phyloP scores from a whole-genome alignment of 164 flowering plant species.

The Platanus orientalis region DNA sequence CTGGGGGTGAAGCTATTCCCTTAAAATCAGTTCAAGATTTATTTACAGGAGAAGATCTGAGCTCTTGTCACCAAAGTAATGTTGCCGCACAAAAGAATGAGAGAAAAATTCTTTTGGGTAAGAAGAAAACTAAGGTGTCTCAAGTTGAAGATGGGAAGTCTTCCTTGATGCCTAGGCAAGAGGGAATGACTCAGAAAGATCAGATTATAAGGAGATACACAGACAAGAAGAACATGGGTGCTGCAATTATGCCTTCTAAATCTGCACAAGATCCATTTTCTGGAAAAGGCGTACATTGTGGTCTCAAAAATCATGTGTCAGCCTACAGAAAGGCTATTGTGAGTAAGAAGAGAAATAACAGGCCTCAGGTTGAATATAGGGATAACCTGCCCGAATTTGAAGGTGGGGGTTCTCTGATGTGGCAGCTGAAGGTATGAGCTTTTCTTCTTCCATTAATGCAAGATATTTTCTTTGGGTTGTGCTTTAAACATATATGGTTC shows the following conservation, averaged over 20 bases:
- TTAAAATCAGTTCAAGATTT: constrained; percentile 12
- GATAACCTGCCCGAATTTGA: background rate
- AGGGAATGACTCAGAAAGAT: constrained; percentile 14
- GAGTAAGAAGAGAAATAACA: background rate
- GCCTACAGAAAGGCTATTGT: background rate
- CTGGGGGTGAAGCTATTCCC: constrained; percentile 6
- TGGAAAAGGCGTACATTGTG: constrained; percentile 20
- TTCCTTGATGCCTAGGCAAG: constrained; percentile 17
- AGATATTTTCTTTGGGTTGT: background rate
- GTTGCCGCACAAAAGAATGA: constrained; percentile 13
- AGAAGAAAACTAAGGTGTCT: constrained; percentile 32
- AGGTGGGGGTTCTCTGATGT: background rate
- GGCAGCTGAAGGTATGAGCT: constrained; percentile 8
- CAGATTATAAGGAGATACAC: constrained; percentile 10
- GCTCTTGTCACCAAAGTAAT: constrained; percentile 16
- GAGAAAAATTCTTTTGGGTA: constrained; percentile 12
- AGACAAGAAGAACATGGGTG: constrained; percentile 12
- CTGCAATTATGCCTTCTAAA: constrained; percentile 7
- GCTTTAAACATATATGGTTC: background rate
- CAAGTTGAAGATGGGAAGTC: constrained; percentile 19
- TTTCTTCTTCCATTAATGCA: background rate
- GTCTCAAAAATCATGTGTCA: constrained; percentile 11
- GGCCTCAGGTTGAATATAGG: constrained; percentile 3
- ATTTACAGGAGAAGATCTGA: constrained; percentile 11
- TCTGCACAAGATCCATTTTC: background rate